Base-by-base conservation (phyloP, 352 stramenopile species). In the Phytopythium kandeliae region DNA sequence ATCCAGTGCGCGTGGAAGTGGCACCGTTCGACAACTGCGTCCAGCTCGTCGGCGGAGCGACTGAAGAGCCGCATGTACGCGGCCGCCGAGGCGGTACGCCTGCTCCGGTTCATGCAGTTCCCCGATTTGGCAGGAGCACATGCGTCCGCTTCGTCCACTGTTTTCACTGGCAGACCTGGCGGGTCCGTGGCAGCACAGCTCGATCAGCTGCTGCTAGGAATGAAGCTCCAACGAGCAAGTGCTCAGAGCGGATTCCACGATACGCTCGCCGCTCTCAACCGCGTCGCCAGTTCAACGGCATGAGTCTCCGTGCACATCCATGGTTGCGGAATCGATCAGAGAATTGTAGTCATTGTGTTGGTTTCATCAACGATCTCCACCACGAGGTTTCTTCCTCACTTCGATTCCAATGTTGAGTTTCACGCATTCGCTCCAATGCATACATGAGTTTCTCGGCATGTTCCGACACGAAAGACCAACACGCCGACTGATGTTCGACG, bases 321-420 rank as follows among this genome's bases (percentile, higher is more conserved):
- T n/a, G n/a, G n/a, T n/a, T n/a, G n/a, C n/a, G n/a, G 58, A 54
- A 86, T 88, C 77, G 79, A 90, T 90, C 79, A 88, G 79, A 90
- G 79, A 90, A 90, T 90, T 90, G 79, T 90, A 90, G 79, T 90
- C 79, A 80, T 89, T 74, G 72, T 77, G 55, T 46, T 67, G 47
- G 55, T 51, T 51, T 90, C 78, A 73, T 86, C 54, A 69, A 79
- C 63, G 57, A 74, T 77, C 75, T 87, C 76, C 65, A 85, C 71
- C 76, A 81, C 45, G 44, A 74, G 46, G 65, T 71, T 65, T 78
- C 78, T 84, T 86, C 78, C 65, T 88, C 78, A 90, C 64, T 65
- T 88, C 78, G 72, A 85, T 74, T 51, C 48, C 35, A 31, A 45
- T 24, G 26, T 15, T 15, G n/a, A n/a, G n/a, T n/a, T n/a, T n/a